Evolutionary conservation across 2,329 filamentous ascomycete species (phyloP), one percentile per base, ranked within the genome.

Genomic region (Colletotrichum trifolii): DNA sequence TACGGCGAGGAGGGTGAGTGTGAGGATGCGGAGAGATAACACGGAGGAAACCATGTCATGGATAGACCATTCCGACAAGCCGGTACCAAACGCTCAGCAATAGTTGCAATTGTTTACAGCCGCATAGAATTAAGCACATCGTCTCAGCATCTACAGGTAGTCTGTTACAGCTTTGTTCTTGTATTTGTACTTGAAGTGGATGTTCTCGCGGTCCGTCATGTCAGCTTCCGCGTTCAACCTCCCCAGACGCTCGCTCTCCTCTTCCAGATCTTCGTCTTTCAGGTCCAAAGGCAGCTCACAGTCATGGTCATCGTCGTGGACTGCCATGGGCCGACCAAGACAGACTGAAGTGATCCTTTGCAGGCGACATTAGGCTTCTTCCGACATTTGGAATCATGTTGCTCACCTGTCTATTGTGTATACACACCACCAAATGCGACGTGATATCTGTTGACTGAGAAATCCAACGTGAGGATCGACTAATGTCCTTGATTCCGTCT

Each of bases 401-500:
- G 17, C 17, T 17, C 17, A 73, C 72, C 71, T 65, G 35, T 75
- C 73, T 2, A 74, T 67, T 39, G 68, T 69, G 43, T 72, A 74
- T 5, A 74, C 64, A 17, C 71, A 71, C 73, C 73, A 75, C 73
- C 73, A 75, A n/a, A 71, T 60, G 10, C 73, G 68, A 6, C 71
- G 62, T 2, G 71, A 72, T 25, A 74, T 66, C 57, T 73, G 67
- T 25, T 54, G 43, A 15, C 57, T 59, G 4, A 73, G 42, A 12
- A 62, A 50, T 3, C 68, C 66, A 4, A 17, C 12, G 9, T 54
- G 38, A 17, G 2, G 17, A 17, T 17, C 2, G 17, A 17, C 17
- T 17, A 17, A 3, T 17, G 17, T 17, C 17, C 17, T 17, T 17
- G 17, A 17, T 17, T 17, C 17, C 2, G 17, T 17, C 17, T 17